phyloP scores from a whole-genome alignment of 106 monocot species.

The Xerophyta viscosa region DNA sequence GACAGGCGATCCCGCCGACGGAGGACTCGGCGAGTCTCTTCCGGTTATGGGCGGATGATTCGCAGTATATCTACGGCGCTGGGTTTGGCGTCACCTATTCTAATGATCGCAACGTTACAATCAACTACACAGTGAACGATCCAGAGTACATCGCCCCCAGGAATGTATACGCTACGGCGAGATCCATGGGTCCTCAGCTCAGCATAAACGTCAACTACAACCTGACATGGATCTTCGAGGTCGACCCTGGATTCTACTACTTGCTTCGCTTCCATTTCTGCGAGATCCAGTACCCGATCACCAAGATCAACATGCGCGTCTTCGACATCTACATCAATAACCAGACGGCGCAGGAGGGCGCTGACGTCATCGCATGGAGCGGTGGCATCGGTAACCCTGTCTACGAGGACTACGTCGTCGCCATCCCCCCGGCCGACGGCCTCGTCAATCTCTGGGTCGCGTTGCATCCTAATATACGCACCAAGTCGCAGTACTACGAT shows the following conservation, averaged over 20 bases:
- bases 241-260: constrained; percentile 66
- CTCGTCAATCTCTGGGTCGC: constrained; percentile 41
- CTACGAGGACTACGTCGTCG: constrained; percentile 40
- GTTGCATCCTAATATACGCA: constrained; percentile 23
- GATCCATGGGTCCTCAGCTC: constrained; percentile 54
- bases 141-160: constrained; percentile 54
- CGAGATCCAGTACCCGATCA: constrained; percentile 55
- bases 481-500: constrained; percentile 24
- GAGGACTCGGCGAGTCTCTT: constrained; percentile 37
- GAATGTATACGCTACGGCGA: constrained; percentile 50
- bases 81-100: constrained; percentile 38
- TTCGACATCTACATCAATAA: constrained; percentile 51
- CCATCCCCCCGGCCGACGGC: constrained; percentile 22
- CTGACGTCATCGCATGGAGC: constrained; percentile 38
- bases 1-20: constrained; percentile 30
- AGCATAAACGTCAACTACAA: constrained; percentile 53
- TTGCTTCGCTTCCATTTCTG: constrained; percentile 70
- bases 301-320: constrained; percentile 30
- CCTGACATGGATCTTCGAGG: constrained; percentile 56
- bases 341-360: constrained; percentile 25
- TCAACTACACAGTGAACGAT: constrained; percentile 13
- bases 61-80: constrained; percentile 35
- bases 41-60: constrained; percentile 55
- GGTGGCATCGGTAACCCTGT: constrained; percentile 31
- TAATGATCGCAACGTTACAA: constrained; percentile 46